Conservation (phyloP, 2,329 filamentous ascomycete genomes). For the Diaporthe sp. region DNA sequence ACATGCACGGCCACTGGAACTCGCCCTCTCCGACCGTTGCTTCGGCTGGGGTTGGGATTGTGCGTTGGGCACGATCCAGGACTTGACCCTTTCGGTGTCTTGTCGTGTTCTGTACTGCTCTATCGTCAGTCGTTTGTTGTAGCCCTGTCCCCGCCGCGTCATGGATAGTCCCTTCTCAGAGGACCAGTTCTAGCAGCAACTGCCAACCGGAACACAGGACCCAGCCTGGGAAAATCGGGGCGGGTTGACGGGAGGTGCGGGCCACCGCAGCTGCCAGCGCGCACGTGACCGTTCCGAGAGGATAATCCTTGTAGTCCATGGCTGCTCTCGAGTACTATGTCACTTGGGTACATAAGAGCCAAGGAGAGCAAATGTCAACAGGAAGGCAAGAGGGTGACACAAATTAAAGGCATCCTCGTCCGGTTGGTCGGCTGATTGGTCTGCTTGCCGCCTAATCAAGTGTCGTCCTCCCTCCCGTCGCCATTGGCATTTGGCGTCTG, state of each 20-base stretch:
- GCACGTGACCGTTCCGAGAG: slow-evolving; percentile 40
- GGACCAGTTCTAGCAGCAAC: slow-evolving; percentile 26
- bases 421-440: slow-evolving; percentile 27
- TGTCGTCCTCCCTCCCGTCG: slow-evolving; percentile 1
- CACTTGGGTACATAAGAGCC: neutral
- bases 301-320: slow-evolving; percentile 35
- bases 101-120: neutral
- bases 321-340: slow-evolving; percentile 21
- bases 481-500: slow-evolving; percentile 9
- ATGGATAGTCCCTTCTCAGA: slow-evolving; percentile 40
- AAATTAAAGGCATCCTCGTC: slow-evolving; percentile 5
- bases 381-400: slow-evolving; percentile 19
- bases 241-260: slow-evolving; percentile 35
- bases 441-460: slow-evolving; percentile 23
- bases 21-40: slow-evolving; percentile 22
- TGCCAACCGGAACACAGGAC: slow-evolving; percentile 41
- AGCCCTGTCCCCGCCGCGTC: slow-evolving; percentile 34
- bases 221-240: slow-evolving; percentile 39
- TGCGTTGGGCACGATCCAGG: slow-evolving; percentile 25
- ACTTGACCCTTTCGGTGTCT: neutral
- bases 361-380: slow-evolving; percentile 1
- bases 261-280: slow-evolving; percentile 35
- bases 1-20: slow-evolving; percentile 24
- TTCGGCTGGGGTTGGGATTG: slow-evolving; percentile 23
- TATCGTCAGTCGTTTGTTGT: neutral